Evolutionary conservation across 495 filamentous ascomycete species (phyloP), one percentile per base, ranked within the genome.

Genomic region (Penicillium psychrofluorescens): DNA sequence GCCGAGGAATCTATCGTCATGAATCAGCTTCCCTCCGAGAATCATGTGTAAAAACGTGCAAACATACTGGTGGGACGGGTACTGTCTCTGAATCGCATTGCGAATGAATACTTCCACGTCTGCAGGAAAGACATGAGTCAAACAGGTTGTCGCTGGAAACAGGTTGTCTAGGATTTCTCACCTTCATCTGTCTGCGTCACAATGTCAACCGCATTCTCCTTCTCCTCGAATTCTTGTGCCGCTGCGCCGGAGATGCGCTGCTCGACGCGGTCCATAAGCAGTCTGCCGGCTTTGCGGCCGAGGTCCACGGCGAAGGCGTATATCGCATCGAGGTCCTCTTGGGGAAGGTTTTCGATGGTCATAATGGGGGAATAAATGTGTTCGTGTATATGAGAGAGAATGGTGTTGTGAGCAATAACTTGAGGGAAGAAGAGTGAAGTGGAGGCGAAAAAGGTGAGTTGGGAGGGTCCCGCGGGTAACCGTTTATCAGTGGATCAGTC

Each of bases 121-220:
- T 85, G 37, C 8, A 4, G 6, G 43, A 22, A 22, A 22, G 22
- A 6, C 22, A 3, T 6, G 22, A 22, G 22, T 22, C 22, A 22
- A 4, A 6, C 22, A 0, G 2, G 4, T 22, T 22, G 22, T 22
- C 22, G 22, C 22, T 22, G 22, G 22, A 22, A 36, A 7, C 8
- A 6, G 22, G 12, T 30, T n/a, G 14, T 32, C 4, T 36, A 22
- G 40, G 9, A 36, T 40, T 35, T 27, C 66, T 48, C 52, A 83
- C 81, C 79, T 62, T 83, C 75, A 53, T 85, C 81, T 1, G 78
- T 80, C 64, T 85, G 77, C 27, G 82, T 85, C 29, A 87, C 82
- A 40, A 86, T 77, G 55, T 86, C 81, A 8, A 87, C 83, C 0
- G 83, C 70, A 53, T 73, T 84, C 12, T 82, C 79, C 53, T 87